Evolutionary conservation across 768 basidiomycete genomes (phyloP), one percentile per base, ranked within the genome.

Genomic region (Pleurotus salmoneostramineus): DNA sequence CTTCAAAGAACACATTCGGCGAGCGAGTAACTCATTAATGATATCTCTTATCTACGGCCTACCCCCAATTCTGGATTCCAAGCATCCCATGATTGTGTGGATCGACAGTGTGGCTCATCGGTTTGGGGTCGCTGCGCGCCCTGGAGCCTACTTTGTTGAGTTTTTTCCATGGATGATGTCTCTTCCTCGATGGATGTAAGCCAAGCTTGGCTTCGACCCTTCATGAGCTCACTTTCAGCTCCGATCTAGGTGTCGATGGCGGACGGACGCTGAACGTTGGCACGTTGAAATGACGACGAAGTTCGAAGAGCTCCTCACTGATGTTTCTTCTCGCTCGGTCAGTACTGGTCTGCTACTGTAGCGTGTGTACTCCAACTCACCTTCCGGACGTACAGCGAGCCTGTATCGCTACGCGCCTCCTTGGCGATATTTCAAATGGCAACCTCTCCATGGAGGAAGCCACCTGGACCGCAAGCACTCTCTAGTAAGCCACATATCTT

Each of bases 101-200:
- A 64, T 66, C 10, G 56, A 48, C 6, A 65, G 65, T 17, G 66
- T 63, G 12, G 37, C 52, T 56, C 57, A 67, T 68, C 51, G 70
- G 67, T 32, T 65, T 57, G 48, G 69, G 66, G 42, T 59, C 6
- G 71, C 72, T 4, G 64, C 66, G 6, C 57, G 60, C 37, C 71
- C 72, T 17, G 74, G 73, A 11, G 61, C 66, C 14, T 64, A 69
- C 58, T 37, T 70, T n/a, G 73, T 73, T 40, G 73, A 74, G 51
- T 58, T 67, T 50, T 70, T 74, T 44, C 64, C 69, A 3, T 68
- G 64, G 61, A 67, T 74, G 65, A 54, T 59, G 48, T 60, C 67
- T 49, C 42, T 74, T 5, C 73, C 73, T 0, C 46, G 56, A 3
- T 68, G 60, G 60, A 55, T 72, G 60, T 67, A 66, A n/a, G 56